These are phyloP conservation scores for Chlamydomonas reinhardtii DNA, from an alignment of 163 green algal genomes.

Conservation along the genomic window DNA sequence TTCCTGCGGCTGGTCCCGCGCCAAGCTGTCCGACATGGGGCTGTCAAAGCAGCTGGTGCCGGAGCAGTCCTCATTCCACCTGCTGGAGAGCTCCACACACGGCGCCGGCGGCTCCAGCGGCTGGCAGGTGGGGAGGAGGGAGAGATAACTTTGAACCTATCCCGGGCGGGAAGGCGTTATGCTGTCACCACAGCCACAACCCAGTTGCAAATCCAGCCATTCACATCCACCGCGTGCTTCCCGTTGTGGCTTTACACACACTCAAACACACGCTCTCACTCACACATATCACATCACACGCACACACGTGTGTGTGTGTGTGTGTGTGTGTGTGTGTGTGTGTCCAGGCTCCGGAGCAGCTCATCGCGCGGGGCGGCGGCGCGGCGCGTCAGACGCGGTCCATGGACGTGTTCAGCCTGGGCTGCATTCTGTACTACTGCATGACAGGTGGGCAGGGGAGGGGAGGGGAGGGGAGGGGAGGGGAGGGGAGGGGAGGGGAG, in stretches of 20 bases:
- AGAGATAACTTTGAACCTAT: no score
- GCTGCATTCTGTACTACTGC: constrained; percentile 93
- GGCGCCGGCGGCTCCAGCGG: constrained; percentile 84
- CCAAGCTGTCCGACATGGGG: constrained; percentile 98
- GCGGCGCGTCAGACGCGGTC: constrained; percentile 81
- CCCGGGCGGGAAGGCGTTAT: no score
- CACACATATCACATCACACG: no score
- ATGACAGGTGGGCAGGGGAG: constrained; percentile 67
- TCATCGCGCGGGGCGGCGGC: constrained; percentile 76
- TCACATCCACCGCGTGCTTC: no score
- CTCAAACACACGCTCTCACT: no score
- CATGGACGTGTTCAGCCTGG: constrained; percentile 96
- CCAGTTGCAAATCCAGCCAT: no score
- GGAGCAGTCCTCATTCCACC: constrained; percentile 89
- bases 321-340: no score
- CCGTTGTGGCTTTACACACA: no score
- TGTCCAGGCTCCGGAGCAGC: constrained; percentile 94
- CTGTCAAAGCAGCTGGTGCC: constrained; percentile 90
- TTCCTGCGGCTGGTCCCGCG: constrained; percentile 43
- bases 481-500: neutral
- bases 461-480: neutral
- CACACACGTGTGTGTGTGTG: no score
- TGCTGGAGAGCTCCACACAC: neutral
- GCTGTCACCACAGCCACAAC: no score
- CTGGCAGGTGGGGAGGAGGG: constrained; percentile 92